Base-by-base conservation (phyloP, 192 early-diverging fungal species). In the Coemansia erecta region DNA sequence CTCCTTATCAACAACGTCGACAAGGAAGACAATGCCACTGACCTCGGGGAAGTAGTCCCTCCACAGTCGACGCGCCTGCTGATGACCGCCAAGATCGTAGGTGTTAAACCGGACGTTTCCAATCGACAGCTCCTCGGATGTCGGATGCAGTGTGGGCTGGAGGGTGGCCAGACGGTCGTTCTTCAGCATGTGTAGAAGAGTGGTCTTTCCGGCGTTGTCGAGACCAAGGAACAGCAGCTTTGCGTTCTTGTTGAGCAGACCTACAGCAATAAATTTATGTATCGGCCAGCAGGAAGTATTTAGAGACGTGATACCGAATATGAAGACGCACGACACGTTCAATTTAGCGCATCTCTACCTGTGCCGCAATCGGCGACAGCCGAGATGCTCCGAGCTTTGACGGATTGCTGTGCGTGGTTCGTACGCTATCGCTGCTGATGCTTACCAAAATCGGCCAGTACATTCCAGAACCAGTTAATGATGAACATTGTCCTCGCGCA, bases 41-140 rank as follows among this genome's bases (percentile, higher is more conserved):
- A 98, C 95, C 68, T 98, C 97, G 40, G 95, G 94, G 80, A 97
- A 98, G 79, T 99, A 99, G 70, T 99, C 94, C 76, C 91, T 93
- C 97, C 97, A 99, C 68, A 99, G 85, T 63, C 97, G 88, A 53
- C 97, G 94, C 42, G 97, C 91, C 80, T 97, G 94, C 71, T 84
- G 78, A 82, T 99, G 97, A 22, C 97, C 97, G 63, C 97, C 97
- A 55, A 99, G 83, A 87, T 99, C 97, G 62, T 90, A 97, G 33
- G 97, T 99, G 43, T 92, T 98, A 82, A 99, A 97, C 71, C 88
- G 90, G 62, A 98, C 89, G 68, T 95, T 96, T 62, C 90, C 94
- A 77, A 99, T 96, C 22, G 94, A 86, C 33, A 99, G 87, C 72
- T 99, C 97, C 72, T 99, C 97, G 42, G 94, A 95, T 57, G 76